Evolutionary conservation across 129 eudicot species (phyloP).

Genomic region (Lonicera japonica): DNA sequence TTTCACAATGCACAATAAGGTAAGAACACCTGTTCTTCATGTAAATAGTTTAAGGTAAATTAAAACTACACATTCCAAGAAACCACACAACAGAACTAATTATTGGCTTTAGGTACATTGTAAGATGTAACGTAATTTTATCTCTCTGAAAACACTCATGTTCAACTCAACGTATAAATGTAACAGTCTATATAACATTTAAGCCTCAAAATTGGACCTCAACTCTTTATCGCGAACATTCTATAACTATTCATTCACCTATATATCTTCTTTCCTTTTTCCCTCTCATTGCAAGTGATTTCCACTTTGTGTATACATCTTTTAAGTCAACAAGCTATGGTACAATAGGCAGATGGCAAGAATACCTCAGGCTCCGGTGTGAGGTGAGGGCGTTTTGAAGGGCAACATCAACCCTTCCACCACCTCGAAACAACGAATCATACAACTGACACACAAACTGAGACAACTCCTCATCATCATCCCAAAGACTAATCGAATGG

Average conservation of each 20-base stretch:
- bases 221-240: slow-evolving; percentile 11
- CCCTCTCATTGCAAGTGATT: not conserved
- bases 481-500: slow-evolving; percentile 30
- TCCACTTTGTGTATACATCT: slow-evolving; percentile 14
- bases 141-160: too few species aligned
- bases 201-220: slow-evolving; percentile 34
- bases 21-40: too few species aligned
- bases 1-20: too few species aligned
- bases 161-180: too few species aligned
- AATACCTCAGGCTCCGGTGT: slow-evolving; percentile 59
- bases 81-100: too few species aligned
- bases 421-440: slow-evolving; percentile 61
- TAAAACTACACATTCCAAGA: too few species aligned
- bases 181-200: not conserved
- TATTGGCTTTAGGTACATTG: too few species aligned
- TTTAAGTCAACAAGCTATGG: slow-evolving; percentile 30
- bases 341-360: slow-evolving; percentile 74
- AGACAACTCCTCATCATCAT: slow-evolving; percentile 79
- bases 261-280: slow-evolving; percentile 5
- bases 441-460: slow-evolving; percentile 61
- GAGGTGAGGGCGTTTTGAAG: slow-evolving; percentile 63
- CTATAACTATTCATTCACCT: not conserved
- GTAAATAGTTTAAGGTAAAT: too few species aligned
- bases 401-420: slow-evolving; percentile 65
- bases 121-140: too few species aligned